A percentile compares a stretch with the other conserved stretches of the same genome.
Evolutionary conservation across 495 filamentous ascomycete genomes (phyloP).

Genomic region (Penicillium soppii): DNA sequence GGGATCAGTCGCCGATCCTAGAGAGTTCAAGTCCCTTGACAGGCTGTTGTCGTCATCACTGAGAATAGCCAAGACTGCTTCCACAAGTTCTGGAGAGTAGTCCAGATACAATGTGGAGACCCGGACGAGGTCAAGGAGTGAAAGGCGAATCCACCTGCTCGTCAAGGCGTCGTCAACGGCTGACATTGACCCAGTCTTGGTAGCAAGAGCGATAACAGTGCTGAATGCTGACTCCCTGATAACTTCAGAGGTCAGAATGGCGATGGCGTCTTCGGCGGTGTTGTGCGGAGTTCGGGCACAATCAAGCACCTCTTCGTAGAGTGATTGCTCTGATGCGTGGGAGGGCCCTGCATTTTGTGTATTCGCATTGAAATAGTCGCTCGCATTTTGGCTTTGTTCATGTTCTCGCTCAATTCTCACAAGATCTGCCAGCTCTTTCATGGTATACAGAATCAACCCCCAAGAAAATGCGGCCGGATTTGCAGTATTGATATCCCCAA

Average conservation of each 20-base stretch:
- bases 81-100: conserved; percentile 66
- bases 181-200: conserved; percentile 33
- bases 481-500: conserved; percentile 51
- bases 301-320: conserved; percentile 55
- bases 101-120: conserved; percentile 54
- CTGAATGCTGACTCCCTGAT: conserved; percentile 61
- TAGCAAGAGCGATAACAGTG: conserved; percentile 57
- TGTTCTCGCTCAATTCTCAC: conserved; percentile 34
- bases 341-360: conserved; percentile 27
- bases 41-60: conserved; percentile 31
- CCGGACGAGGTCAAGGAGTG: conserved; percentile 65
- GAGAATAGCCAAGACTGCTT: conserved; percentile 60
- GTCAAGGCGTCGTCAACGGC: conserved; percentile 41
- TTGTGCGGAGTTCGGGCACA: conserved; percentile 36
- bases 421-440: conserved; percentile 45
- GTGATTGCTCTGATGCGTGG: conserved; percentile 34
- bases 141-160: conserved; percentile 48
- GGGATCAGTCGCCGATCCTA: conserved; percentile 42
- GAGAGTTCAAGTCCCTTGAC: conserved; percentile 29
- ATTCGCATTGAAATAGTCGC: conserved; percentile 53
- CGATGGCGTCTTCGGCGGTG: conserved; percentile 46
- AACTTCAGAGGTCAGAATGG: conserved; percentile 49
- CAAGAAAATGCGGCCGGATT: conserved; percentile 73
- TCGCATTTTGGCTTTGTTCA: conserved; percentile 57
- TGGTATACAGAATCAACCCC: conserved; percentile 69